These are phyloP conservation scores for Phytophthora kernoviae DNA, from an alignment of 352 stramenopile species.

Conservation along the genomic window DNA sequence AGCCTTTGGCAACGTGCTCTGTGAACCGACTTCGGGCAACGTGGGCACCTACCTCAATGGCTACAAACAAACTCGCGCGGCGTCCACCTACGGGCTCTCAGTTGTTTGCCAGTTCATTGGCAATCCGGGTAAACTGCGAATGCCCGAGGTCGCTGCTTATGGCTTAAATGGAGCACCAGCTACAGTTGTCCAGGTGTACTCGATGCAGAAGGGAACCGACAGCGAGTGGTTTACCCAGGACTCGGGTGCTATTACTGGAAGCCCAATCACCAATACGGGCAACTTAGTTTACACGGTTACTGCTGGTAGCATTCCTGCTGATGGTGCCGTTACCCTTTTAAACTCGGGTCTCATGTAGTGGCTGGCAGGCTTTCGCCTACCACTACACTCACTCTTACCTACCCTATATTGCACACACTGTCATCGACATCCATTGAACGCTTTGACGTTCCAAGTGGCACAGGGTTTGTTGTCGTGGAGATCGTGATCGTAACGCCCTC, in stretches of 20 bases:
- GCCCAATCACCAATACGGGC: not conserved
- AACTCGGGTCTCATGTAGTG: conserved; percentile 27
- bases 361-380: not conserved
- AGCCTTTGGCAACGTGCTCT: conserved; percentile 49
- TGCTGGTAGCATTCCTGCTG: not conserved
- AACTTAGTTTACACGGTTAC: not conserved
- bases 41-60: conserved; percentile 8
- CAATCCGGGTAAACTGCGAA: conserved; percentile 59
- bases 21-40: conserved; percentile 21
- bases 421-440: conserved; percentile 11
- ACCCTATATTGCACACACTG: conserved; percentile 34
- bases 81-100: conserved; percentile 35
- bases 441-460: not conserved
- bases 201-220: conserved; percentile 49
- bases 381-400: conserved; percentile 27
- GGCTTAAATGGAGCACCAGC: conserved; percentile 19
- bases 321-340: conserved; percentile 19
- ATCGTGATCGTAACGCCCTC: not conserved
- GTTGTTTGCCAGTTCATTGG: conserved; percentile 60
- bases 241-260: conserved; percentile 18
- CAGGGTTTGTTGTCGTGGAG: not conserved
- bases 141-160: conserved; percentile 45
- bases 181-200: conserved; percentile 29
- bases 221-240: conserved; percentile 65
- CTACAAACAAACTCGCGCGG: conserved; percentile 22